A percentile compares a stretch with the other conserved stretches of the same genome.
These are phyloP conservation scores for Erythrobasidium hasegawianum DNA, from an alignment of 1,284 basidiomycete species.

Conservation along the genomic window DNA sequence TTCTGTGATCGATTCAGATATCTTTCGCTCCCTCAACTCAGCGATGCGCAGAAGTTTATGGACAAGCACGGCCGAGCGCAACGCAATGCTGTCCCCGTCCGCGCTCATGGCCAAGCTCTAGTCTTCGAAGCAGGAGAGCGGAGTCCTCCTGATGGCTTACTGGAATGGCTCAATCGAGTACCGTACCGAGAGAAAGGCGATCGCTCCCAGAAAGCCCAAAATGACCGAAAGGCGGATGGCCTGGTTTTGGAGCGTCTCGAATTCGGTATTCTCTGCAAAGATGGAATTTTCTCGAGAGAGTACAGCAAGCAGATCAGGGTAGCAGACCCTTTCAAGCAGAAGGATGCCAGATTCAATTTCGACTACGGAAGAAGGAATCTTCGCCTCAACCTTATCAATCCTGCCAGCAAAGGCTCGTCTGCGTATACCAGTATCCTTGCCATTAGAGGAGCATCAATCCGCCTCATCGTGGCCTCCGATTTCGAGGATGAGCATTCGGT, in stretches of 20 bases:
- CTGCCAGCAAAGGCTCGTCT: neutral
- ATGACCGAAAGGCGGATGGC: slow-evolving; percentile 25
- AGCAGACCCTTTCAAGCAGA: neutral
- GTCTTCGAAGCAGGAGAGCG: slow-evolving; percentile 17
- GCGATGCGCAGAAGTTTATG: slow-evolving; percentile 12
- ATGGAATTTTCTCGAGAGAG: slow-evolving; percentile 29
- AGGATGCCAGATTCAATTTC: slow-evolving; percentile 19
- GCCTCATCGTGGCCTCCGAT: slow-evolving; percentile 5
- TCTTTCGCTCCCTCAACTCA: slow-evolving; percentile 8
- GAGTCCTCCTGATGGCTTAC: slow-evolving; percentile 14
- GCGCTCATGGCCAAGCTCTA: slow-evolving; percentile 3
- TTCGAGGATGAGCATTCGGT: slow-evolving; percentile 21
- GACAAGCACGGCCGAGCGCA: slow-evolving; percentile 10
- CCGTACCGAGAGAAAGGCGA: slow-evolving; percentile 28
- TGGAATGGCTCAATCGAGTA: slow-evolving; percentile 32
- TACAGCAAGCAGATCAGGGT: slow-evolving; percentile 17
- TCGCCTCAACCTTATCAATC: slow-evolving; percentile 1
- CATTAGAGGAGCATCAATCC: slow-evolving; percentile 14
- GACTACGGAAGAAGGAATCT: slow-evolving; percentile 13
- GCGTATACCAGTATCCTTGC: slow-evolving; percentile 20
- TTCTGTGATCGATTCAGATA: slow-evolving; percentile 1
- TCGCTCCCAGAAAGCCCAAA: slow-evolving; percentile 24
- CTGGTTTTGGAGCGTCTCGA: slow-evolving; percentile 18
- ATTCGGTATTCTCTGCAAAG: slow-evolving; percentile 31
- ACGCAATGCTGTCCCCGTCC: neutral